A percentile compares a stretch with the other conserved stretches of the same genome.
Conservation (phyloP, 208 protist species). For the Angomonas ambiguus region DNA sequence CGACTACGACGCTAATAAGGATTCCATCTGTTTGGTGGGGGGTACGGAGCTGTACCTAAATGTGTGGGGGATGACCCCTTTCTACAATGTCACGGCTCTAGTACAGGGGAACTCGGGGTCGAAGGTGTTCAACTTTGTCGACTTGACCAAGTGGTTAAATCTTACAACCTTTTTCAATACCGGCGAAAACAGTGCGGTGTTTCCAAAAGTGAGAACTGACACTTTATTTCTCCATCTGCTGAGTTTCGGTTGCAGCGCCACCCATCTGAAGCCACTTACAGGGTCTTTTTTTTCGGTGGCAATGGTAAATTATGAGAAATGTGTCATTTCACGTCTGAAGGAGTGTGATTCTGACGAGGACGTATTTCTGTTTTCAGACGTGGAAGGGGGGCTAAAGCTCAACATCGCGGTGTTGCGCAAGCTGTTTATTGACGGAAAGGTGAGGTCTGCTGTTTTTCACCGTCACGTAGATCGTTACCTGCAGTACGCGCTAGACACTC, state of each 20-base stretch:
- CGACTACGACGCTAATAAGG: slow-evolving; percentile 40
- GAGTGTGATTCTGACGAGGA: not conserved
- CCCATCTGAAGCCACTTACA: slow-evolving; percentile 38
- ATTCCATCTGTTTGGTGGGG: slow-evolving; percentile 76
- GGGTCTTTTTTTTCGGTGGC: slow-evolving; percentile 33
- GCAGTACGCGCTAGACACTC: slow-evolving; percentile 50
- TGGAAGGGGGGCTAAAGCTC: not conserved
- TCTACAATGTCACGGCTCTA: slow-evolving; percentile 53
- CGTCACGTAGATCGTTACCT: slow-evolving; percentile 30
- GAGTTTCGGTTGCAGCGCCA: slow-evolving; percentile 40
- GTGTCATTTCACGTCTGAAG: not conserved
- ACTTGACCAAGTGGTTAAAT: slow-evolving; percentile 71
- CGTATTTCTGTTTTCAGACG: not conserved
- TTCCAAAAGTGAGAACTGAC: slow-evolving; percentile 64
- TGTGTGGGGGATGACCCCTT: slow-evolving; percentile 65
- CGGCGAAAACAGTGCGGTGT: slow-evolving; percentile 31
- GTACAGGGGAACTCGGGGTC: slow-evolving; percentile 56
- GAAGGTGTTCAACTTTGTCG: slow-evolving; percentile 40
- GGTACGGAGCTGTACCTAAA: slow-evolving; percentile 61
- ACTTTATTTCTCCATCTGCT: slow-evolving; percentile 69
- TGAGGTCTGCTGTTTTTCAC: not conserved
- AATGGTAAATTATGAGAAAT: slow-evolving; percentile 44
- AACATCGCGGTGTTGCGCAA: not conserved
- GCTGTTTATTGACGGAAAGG: not conserved
- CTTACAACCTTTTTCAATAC: slow-evolving; percentile 33